phyloP scores from a whole-genome alignment of 148 eudicot species.

The Arctostaphylos glauca region DNA sequence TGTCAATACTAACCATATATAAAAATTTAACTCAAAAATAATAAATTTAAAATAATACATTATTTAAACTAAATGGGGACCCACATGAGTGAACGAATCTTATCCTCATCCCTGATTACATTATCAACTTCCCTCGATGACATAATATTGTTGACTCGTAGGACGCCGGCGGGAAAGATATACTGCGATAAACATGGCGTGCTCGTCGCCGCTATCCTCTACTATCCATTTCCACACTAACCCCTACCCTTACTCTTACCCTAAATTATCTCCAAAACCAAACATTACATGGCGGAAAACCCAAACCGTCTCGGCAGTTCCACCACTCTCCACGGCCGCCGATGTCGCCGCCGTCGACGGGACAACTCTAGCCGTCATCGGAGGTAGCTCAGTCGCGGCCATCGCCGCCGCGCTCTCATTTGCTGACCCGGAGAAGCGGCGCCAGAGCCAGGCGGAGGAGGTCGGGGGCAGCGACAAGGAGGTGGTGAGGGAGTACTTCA shows the following conservation, averaged over 20 bases:
- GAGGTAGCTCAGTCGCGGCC: conserved; percentile 63
- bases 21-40: too few relatives aligned
- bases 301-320: conserved; percentile 40
- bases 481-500: conserved; percentile 90
- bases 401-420: conserved; percentile 66
- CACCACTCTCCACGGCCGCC: conserved; percentile 40
- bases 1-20: too few relatives aligned
- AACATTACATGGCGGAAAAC: conserved; percentile 17
- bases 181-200: conserved; percentile 31
- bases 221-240: conserved; percentile 15
- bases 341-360: conserved; percentile 28
- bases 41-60: too few relatives aligned
- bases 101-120: conserved; percentile 31
- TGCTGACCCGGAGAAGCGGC: conserved; percentile 80
- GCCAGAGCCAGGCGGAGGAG: conserved; percentile 83
- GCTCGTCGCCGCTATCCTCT: conserved; percentile 33
- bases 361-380: conserved; percentile 62
- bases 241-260: conserved; percentile 15
- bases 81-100: conserved; percentile 23
- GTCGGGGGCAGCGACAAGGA: conserved; percentile 97
- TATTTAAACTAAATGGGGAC: background rate
- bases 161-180: conserved; percentile 6
- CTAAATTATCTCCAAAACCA: background rate
- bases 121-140: conserved; percentile 11
- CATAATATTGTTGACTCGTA: background rate